These are phyloP conservation scores for Chalciporus sp. DNA, from an alignment of 1,284 basidiomycete species.

Conservation along the genomic window DNA sequence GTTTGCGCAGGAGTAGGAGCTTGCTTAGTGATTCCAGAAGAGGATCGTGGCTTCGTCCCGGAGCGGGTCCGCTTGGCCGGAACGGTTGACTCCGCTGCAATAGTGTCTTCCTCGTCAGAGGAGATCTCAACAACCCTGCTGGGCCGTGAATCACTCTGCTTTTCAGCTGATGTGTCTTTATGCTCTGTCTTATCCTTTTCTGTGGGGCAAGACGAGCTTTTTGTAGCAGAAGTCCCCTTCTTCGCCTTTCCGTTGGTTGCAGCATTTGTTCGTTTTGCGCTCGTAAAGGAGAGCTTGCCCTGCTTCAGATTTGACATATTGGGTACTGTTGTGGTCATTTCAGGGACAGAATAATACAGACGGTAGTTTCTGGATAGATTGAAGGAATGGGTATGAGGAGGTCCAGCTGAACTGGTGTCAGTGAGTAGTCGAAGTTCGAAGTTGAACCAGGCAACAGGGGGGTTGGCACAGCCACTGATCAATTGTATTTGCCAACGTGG, in stretches of 20 bases:
- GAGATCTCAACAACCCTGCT: conserved; percentile 13
- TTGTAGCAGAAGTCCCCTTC: conserved; percentile 18
- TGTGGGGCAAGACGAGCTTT: conserved; percentile 8
- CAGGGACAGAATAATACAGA: conserved; percentile 2
- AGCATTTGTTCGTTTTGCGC: conserved; percentile 52
- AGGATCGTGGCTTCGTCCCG: conserved; percentile 9
- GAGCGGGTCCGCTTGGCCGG: conserved; percentile 26
- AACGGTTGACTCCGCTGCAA: conserved; percentile 3
- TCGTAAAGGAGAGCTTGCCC: conserved; percentile 48
- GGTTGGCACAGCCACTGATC: conserved; percentile 2
- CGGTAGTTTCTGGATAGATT: neutral
- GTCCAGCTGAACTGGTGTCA: neutral
- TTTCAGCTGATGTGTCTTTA: neutral
- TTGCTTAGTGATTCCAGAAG: conserved; percentile 4
- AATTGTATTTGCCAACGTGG: neutral
- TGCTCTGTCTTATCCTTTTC: conserved; percentile 17
- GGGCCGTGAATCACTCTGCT: neutral
- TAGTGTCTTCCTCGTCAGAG: conserved; percentile 20
- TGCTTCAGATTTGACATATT: conserved; percentile 42
- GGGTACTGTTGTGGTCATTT: conserved; percentile 2
- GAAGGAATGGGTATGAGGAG: neutral
- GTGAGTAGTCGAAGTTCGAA: conserved; percentile 2
- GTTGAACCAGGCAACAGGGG: conserved; percentile 23
- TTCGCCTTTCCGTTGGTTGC: conserved; percentile 37
- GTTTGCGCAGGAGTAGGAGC: neutral